Evolutionary conservation across 2,329 filamentous ascomycete species (phyloP).

Genomic region (Penicillium sp.): DNA sequence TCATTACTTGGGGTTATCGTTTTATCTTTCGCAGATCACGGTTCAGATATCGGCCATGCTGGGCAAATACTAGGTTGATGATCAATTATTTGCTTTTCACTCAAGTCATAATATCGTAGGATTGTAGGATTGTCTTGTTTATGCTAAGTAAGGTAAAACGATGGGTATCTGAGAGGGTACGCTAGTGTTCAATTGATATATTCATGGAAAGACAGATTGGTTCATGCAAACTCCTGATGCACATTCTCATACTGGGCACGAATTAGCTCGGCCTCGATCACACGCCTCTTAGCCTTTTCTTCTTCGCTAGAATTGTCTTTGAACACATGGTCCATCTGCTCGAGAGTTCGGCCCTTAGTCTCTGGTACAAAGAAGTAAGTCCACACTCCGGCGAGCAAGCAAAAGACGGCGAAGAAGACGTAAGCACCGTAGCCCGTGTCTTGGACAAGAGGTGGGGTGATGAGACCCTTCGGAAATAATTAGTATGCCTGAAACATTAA

Average conservation of each 20-base stretch:
- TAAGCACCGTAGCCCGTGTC: constrained; percentile 56
- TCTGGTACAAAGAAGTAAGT: constrained; percentile 58
- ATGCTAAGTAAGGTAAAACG: neutral
- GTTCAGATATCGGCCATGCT: too few species aligned
- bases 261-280: constrained; percentile 36
- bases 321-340: constrained; percentile 55
- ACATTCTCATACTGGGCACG: constrained; percentile 9
- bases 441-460: constrained; percentile 64
- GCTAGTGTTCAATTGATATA: neutral
- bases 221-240: constrained; percentile 16
- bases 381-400: constrained; percentile 52
- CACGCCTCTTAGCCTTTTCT: constrained; percentile 31
- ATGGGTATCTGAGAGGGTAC: neutral
- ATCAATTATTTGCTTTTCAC: neutral
- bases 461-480: constrained; percentile 50
- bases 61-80: neutral
- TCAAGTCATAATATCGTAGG: neutral
- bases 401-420: constrained; percentile 61
- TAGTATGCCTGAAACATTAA: constrained; percentile 14
- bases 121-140: neutral
- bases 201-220: neutral
- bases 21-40: too few species aligned
- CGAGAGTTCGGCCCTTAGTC: constrained; percentile 56
- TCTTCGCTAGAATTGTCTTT: constrained; percentile 38
- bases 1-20: too few species aligned